Base-by-base conservation (phyloP, 139 green algal species). In the Haematococcus lacustris region DNA sequence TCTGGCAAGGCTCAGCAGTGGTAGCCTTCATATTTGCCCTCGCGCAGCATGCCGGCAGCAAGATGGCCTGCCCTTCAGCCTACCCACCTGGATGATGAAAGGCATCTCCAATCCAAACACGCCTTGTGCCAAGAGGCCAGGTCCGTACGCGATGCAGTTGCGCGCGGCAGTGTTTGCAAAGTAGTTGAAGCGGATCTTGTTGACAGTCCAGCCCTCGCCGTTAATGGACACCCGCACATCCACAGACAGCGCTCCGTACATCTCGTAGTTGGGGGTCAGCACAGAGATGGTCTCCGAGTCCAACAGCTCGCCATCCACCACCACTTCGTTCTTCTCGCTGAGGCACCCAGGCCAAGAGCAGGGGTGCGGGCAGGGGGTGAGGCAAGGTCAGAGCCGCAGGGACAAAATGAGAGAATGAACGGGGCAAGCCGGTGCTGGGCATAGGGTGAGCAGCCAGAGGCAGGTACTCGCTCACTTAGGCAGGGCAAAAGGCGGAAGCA, bases 151-250 rank as follows among this genome's bases (percentile, higher is more conserved):
- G 35, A 94, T 75, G 75, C 85, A 93, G 71, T 92, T 91, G 70
- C 85, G 82, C 4, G 89, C 83, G 2, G 83, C 76, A 2, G 89
- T 97, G 86, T 97, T 95, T 76, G 89, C 88, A 72, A 93, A 95
- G 86, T 95, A 95, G 39, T 73, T 83, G 78, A 91, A 95, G 33
- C 72, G 78, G 35, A 94, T 71, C 65, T 88, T 88, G 80, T 94
- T 94, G n/a, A 97, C 91, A 1, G 91, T 97, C 91, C 90, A 95
- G 75, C 85, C 87, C 63, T 91, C 86, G 39, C 83, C 84, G 65
- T 79, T 85, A 76, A 95, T 94, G 69, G 69, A 82, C 30, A 85
- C 72, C 34, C 70, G 63, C 1, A 95, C 77, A 57, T 93, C 82
- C 35, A 93, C 88, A 34, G 80, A 60, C 73, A 90, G 80, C 23